phyloP scores from a whole-genome alignment of 495 filamentous ascomycete species.

The Usnea hakonensis region DNA sequence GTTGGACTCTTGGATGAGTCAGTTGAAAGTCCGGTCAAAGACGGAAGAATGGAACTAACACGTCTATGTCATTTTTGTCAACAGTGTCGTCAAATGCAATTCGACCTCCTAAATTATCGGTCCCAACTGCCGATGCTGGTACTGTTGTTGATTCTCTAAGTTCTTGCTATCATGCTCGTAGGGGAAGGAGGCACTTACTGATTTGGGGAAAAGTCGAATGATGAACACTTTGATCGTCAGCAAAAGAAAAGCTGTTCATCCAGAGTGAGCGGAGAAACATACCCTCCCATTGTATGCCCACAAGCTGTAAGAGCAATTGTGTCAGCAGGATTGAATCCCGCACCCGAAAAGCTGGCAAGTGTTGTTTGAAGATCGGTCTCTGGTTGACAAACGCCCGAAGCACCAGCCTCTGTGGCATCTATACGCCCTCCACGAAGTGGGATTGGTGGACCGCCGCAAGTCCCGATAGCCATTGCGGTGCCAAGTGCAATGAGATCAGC shows the following conservation, averaged over 20 bases:
- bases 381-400: conserved; percentile 48
- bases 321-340: conserved; percentile 47
- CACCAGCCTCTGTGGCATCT: conserved; percentile 45
- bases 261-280: background rate
- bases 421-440: conserved; percentile 46
- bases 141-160: conserved; percentile 21
- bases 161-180: background rate
- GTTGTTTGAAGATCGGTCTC: conserved; percentile 47
- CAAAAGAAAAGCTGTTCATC: background rate
- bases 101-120: conserved; percentile 34
- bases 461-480: conserved; percentile 47
- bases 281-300: conserved; percentile 52
- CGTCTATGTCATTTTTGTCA: conserved; percentile 30
- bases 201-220: conserved; percentile 45
- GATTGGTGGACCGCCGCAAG: conserved; percentile 50
- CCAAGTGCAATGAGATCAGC: conserved; percentile 53
- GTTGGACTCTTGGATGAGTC: conserved; percentile 26
- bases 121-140: conserved; percentile 29
- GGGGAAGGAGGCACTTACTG: conserved; percentile 22
- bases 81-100: conserved; percentile 44
- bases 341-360: conserved; percentile 45
- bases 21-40: background rate
- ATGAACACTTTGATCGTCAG: conserved; percentile 37
- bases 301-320: conserved; percentile 56
- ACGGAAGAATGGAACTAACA: background rate